These are phyloP conservation scores for Coemansia aciculifera DNA, from an alignment of 192 early-diverging fungal genomes.

Conservation along the genomic window DNA sequence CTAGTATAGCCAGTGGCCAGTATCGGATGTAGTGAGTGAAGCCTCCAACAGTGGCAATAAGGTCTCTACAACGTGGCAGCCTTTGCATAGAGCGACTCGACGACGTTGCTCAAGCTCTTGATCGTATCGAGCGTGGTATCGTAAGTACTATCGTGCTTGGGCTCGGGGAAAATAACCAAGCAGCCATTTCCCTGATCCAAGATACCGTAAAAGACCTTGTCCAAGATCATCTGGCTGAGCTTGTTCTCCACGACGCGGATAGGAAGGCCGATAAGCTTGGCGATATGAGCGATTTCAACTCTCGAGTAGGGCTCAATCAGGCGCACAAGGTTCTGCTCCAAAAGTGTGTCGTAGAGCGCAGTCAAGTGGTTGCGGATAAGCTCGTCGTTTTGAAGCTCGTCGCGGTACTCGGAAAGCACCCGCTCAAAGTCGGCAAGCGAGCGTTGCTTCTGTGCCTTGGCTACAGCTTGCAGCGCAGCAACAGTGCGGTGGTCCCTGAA, in stretches of 20 bases:
- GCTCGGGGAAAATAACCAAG: slow-evolving; percentile 92
- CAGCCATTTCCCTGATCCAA: slow-evolving; percentile 97
- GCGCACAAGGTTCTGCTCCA: slow-evolving; percentile 95
- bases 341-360: slow-evolving; percentile 90
- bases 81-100: slow-evolving; percentile 94
- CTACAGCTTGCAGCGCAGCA: slow-evolving; percentile 92
- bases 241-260: slow-evolving; percentile 93
- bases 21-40: not conserved
- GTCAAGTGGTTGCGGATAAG: slow-evolving; percentile 93
- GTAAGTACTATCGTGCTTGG: slow-evolving; percentile 88
- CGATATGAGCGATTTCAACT: slow-evolving; percentile 95
- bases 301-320: slow-evolving; percentile 98
- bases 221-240: slow-evolving; percentile 99
- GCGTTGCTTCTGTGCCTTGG: slow-evolving; percentile 94
- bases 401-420: slow-evolving; percentile 80
- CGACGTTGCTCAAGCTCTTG: slow-evolving; percentile 94
- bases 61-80: slow-evolving; percentile 48
- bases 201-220: slow-evolving; percentile 93
- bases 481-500: slow-evolving; percentile 83
- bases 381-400: slow-evolving; percentile 88
- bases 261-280: slow-evolving; percentile 89
- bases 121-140: slow-evolving; percentile 91
- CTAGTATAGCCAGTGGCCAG: not conserved
- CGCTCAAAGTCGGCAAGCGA: slow-evolving; percentile 96
- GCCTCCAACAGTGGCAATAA: not conserved